A percentile compares a stretch with the other conserved stretches of the same genome.
Evolutionary conservation across 257 asterid species (phyloP).

Genomic region (Striga asiatica): DNA sequence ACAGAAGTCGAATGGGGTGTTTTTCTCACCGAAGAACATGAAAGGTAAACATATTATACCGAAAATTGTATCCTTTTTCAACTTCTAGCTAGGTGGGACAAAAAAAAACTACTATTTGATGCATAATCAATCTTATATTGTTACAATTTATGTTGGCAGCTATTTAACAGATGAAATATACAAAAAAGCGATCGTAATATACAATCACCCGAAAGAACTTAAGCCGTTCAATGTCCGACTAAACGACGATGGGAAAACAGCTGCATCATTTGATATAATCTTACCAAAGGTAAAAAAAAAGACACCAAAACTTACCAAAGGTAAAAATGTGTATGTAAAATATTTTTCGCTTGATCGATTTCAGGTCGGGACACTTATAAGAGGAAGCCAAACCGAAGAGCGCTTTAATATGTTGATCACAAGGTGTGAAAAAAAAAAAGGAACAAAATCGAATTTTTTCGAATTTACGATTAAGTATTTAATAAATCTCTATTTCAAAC

Average conservation of each 20-base stretch:
- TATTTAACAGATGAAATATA: slow-evolving; percentile 50
- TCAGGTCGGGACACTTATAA: slow-evolving; percentile 66
- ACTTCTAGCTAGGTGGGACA: no score
- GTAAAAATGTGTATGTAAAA: not conserved
- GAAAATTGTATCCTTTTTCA: no score
- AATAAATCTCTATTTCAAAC: not conserved
- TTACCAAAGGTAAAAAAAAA: slow-evolving; percentile 52
- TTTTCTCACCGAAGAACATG: slow-evolving; percentile 68
- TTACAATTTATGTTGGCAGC: slow-evolving; percentile 25
- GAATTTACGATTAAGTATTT: not conserved
- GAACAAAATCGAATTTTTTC: not conserved
- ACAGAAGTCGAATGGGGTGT: slow-evolving; percentile 53
- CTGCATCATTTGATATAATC: slow-evolving; percentile 60
- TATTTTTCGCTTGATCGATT: not conserved
- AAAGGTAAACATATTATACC: no score
- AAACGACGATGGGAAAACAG: slow-evolving; percentile 66
- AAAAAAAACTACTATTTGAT: no score
- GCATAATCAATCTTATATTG: not conserved
- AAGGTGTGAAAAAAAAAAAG: slow-evolving; percentile 35
- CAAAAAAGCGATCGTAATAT: slow-evolving; percentile 55
- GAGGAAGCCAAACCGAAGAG: slow-evolving; percentile 88
- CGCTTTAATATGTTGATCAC: slow-evolving; percentile 35
- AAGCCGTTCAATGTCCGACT: slow-evolving; percentile 54
- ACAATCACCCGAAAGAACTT: slow-evolving; percentile 57
- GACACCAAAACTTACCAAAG: not conserved